Evolutionary conservation across 345 rosid genomes (phyloP).

Genomic region (Corymbia maculata): DNA sequence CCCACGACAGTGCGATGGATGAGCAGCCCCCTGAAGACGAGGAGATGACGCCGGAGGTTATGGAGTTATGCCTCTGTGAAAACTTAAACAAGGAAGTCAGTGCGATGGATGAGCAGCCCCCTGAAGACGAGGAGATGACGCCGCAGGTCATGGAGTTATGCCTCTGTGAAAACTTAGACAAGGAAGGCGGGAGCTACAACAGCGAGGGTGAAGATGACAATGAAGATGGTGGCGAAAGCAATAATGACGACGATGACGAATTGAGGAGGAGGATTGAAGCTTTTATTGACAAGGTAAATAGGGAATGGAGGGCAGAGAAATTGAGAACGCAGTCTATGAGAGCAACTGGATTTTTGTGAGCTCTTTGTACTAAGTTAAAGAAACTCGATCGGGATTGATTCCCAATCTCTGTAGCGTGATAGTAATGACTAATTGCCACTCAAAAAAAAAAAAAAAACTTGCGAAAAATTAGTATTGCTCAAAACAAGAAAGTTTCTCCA

Average conservation of each 20-base stretch:
- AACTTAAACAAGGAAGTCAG: neutral
- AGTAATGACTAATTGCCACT: neutral
- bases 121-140: neutral
- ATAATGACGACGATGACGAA: constrained; percentile 18
- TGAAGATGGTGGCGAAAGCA: neutral
- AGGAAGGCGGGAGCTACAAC: neutral
- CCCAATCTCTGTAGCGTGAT: neutral
- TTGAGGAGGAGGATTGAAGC: constrained; percentile 51
- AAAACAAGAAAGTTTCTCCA: neutral
- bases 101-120: neutral
- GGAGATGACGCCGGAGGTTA: neutral
- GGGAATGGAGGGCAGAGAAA: constrained; percentile 44
- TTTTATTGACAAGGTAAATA: constrained; percentile 41
- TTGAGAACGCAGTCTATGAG: neutral
- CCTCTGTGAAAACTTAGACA: neutral
- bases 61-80: neutral
- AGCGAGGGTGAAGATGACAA: neutral
- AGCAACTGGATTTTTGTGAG: neutral
- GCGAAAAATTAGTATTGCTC: neutral
- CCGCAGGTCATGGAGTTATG: neutral
- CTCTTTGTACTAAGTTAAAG: neutral
- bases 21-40: neutral
- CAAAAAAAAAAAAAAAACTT: neutral
- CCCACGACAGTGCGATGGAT: neutral
- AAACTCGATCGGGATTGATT: neutral